These are phyloP conservation scores for Mollisia scopiformis DNA, from an alignment of 2,329 filamentous ascomycete species.

Conservation along the genomic window DNA sequence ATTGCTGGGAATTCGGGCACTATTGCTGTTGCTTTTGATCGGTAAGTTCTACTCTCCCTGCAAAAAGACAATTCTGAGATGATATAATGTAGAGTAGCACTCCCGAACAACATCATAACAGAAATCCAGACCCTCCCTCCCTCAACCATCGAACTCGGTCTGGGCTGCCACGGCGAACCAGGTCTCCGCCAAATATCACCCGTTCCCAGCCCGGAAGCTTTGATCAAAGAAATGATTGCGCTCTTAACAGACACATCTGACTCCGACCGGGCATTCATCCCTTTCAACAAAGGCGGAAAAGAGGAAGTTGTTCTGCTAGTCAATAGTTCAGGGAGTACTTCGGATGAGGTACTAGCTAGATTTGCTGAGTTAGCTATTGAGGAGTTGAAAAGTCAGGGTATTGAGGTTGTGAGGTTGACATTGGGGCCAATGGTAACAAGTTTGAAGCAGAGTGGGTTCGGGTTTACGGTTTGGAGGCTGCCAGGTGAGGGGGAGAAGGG, in stretches of 20 bases:
- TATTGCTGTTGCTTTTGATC: conserved; percentile 52
- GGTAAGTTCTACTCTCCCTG: conserved; percentile 39
- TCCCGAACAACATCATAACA: conserved; percentile 30
- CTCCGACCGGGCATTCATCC: conserved; percentile 29
- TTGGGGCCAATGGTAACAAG: conserved; percentile 33
- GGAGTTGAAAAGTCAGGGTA: conserved; percentile 24
- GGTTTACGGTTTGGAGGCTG: conserved; percentile 30
- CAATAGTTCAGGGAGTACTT: conserved; percentile 31
- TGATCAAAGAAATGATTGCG: conserved; percentile 29
- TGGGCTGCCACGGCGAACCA: conserved; percentile 56
- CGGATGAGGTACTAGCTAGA: conserved; percentile 30
- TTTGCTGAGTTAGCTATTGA: conserved; percentile 32
- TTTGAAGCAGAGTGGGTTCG: conserved; percentile 34
- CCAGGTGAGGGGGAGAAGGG: conserved; percentile 23
- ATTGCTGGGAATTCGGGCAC: conserved; percentile 43
- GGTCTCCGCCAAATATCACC: conserved; percentile 35
- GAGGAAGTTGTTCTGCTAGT: conserved; percentile 30
- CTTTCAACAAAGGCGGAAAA: conserved; percentile 16
- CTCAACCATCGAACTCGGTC: conserved; percentile 42
- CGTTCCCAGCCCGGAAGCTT: conserved; percentile 24
- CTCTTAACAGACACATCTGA: conserved; percentile 28
- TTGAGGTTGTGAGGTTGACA: conserved; percentile 26
- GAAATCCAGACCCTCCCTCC: conserved; percentile 30
- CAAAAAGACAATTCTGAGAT: background rate
- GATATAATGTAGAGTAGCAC: conserved; percentile 24